These are phyloP conservation scores for Skeletonema tropicum DNA, from an alignment of 108 stramenopile genomes.

Conservation along the genomic window DNA sequence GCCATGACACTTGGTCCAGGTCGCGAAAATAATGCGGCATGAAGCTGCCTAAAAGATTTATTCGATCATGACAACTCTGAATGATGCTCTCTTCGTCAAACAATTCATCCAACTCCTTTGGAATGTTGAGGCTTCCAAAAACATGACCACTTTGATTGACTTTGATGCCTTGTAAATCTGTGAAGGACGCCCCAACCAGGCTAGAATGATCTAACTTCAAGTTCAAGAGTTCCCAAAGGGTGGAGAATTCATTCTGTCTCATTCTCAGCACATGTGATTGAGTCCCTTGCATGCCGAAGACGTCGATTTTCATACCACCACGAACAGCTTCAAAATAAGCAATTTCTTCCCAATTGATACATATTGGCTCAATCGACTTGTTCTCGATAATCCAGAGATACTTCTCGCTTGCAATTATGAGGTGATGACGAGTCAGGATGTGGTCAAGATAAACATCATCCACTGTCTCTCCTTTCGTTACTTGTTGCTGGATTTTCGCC, in stretches of 20 bases:
- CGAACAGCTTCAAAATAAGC: slow-evolving; percentile 59
- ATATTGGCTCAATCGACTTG: slow-evolving; percentile 64
- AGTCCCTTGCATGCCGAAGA: slow-evolving; percentile 68
- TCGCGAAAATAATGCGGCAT: slow-evolving; percentile 54
- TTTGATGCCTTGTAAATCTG: slow-evolving; percentile 73
- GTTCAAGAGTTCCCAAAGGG: slow-evolving; percentile 55
- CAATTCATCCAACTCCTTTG: slow-evolving; percentile 35
- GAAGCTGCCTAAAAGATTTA: slow-evolving; percentile 62
- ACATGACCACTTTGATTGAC: slow-evolving; percentile 54
- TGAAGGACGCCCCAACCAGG: slow-evolving; percentile 48
- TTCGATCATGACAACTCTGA: slow-evolving; percentile 66
- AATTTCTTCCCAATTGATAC: slow-evolving; percentile 79
- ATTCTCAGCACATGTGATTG: slow-evolving; percentile 67
- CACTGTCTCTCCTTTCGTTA: slow-evolving; percentile 74
- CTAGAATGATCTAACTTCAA: slow-evolving; percentile 67
- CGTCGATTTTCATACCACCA: slow-evolving; percentile 55
- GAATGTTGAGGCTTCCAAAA: slow-evolving; percentile 74
- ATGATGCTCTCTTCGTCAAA: slow-evolving; percentile 72
- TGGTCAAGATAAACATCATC: slow-evolving; percentile 81
- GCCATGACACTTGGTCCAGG: slow-evolving; percentile 82
- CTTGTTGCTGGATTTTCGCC: slow-evolving; percentile 80
- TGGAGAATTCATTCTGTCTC: slow-evolving; percentile 36
- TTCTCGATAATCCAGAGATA: slow-evolving; percentile 73
- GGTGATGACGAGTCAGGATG: slow-evolving; percentile 63
- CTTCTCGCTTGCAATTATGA: slow-evolving; percentile 77